Evolutionary conservation across 495 filamentous ascomycete genomes (phyloP).

Genomic region (Penicillium simplicissimum): DNA sequence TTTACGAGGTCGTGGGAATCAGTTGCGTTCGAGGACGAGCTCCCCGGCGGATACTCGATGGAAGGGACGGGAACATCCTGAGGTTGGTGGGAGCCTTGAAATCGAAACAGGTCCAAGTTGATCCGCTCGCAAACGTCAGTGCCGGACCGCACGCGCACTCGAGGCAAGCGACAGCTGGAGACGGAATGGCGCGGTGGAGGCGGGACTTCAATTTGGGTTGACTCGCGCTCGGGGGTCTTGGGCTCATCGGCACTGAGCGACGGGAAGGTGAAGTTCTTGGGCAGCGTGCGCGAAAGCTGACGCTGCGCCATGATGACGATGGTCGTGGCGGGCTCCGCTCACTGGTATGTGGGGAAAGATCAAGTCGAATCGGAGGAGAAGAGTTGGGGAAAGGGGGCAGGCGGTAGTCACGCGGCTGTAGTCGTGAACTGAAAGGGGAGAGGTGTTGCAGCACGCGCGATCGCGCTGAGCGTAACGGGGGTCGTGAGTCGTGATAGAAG

Average conservation of each 20-base stretch:
- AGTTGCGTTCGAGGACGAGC: slow-evolving; percentile 24
- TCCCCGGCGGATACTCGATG: slow-evolving; percentile 54
- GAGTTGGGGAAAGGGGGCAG: slow-evolving; percentile 5
- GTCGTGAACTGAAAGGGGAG: not conserved
- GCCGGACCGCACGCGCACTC: slow-evolving; percentile 47
- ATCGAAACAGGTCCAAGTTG: slow-evolving; percentile 33
- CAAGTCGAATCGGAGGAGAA: slow-evolving; percentile 17
- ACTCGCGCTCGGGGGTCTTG: slow-evolving; percentile 58
- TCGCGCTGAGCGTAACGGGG: slow-evolving; percentile 14
- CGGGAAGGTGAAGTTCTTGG: slow-evolving; percentile 65
- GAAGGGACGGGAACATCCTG: slow-evolving; percentile 57
- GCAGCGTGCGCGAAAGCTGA: slow-evolving; percentile 63
- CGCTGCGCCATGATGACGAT: slow-evolving; percentile 45
- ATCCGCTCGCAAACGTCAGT: slow-evolving; percentile 45
- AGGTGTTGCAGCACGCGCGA: not conserved
- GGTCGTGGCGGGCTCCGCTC: slow-evolving; percentile 12
- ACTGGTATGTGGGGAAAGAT: slow-evolving; percentile 15
- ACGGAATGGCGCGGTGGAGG: slow-evolving; percentile 53
- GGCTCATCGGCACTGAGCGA: slow-evolving; percentile 53
- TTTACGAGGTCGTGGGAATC: slow-evolving; percentile 24
- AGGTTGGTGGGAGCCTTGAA: slow-evolving; percentile 22
- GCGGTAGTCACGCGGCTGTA: slow-evolving; percentile 7
- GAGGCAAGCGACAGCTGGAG: slow-evolving; percentile 50
- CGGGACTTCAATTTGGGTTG: slow-evolving; percentile 41
- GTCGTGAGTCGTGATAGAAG: slow-evolving; percentile 41